Conservation (phyloP, 345 rosid genomes). For the Chamaenerion angustifolium region DNA sequence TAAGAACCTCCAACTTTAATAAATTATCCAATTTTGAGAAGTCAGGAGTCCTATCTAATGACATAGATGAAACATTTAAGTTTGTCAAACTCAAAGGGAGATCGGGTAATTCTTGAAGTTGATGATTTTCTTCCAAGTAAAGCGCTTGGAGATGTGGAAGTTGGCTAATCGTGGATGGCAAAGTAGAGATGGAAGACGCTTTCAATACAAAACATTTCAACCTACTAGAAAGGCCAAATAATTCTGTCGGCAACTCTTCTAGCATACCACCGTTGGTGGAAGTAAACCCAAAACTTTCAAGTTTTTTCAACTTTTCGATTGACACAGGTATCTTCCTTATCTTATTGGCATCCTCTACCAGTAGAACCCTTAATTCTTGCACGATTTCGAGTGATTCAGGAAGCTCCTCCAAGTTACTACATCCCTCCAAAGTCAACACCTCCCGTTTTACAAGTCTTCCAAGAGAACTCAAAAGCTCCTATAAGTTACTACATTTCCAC, state of each 20-base stretch:
- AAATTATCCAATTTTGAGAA: constrained; percentile 1
- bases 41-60: constrained; percentile 5
- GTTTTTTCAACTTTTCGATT: not conserved
- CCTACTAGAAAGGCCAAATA: too few relatives aligned
- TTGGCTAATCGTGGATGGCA: too few relatives aligned
- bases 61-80: too few relatives aligned
- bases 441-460: constrained; percentile 2
- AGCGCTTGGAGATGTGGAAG: not conserved
- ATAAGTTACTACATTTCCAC: not conserved
- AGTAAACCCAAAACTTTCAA: not conserved
- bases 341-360: not conserved
- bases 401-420: not conserved
- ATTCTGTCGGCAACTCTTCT: too few relatives aligned
- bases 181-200: too few relatives aligned
- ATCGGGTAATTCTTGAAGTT: not conserved
- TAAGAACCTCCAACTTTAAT: not conserved
- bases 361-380: not conserved
- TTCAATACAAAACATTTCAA: too few relatives aligned
- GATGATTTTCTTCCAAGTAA: not conserved
- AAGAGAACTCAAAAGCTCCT: not conserved
- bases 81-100: constrained; percentile 4
- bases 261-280: too few relatives aligned
- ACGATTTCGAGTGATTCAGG: constrained; percentile 5
- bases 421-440: not conserved
- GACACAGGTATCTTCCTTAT: constrained; percentile 3